Evolutionary conservation across 1,284 basidiomycete genomes (phyloP).

Genomic region (Cryptococcus jaspeensis): DNA sequence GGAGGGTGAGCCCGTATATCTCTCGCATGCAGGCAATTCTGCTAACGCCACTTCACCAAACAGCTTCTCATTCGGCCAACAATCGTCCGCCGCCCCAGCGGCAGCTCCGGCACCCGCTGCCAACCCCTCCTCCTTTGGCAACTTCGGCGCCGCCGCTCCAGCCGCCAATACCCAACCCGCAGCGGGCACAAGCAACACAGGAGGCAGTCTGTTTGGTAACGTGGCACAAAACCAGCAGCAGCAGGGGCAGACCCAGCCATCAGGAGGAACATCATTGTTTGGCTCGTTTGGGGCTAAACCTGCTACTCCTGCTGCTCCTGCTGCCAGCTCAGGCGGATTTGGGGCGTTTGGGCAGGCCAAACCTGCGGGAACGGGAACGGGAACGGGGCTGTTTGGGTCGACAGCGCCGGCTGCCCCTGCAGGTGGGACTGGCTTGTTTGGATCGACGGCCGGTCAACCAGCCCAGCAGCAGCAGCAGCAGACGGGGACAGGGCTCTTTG

Average conservation of each 20-base stretch:
- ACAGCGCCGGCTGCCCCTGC: slow-evolving; percentile 1
- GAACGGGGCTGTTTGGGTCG: slow-evolving; percentile 14
- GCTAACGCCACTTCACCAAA: background rate
- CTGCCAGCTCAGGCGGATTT: too few relatives aligned
- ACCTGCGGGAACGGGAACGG: background rate
- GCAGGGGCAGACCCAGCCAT: slow-evolving; percentile 1
- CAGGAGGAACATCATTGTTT: slow-evolving; percentile 1
- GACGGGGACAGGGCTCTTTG: slow-evolving; percentile 2
- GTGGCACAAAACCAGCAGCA: background rate
- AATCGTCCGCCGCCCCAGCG: too few relatives aligned
- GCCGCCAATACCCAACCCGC: too few relatives aligned
- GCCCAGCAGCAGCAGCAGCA: background rate
- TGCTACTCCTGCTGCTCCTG: too few relatives aligned
- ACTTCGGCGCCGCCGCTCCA: too few relatives aligned
- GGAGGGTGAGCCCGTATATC: slow-evolving; percentile 20
- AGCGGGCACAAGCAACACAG: too few relatives aligned
- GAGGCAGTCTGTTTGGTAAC: background rate
- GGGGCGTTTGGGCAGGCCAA: background rate
- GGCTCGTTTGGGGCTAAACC: background rate
- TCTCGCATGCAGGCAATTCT: background rate
- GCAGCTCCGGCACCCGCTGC: too few relatives aligned
- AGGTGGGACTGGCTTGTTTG: slow-evolving; percentile 4
- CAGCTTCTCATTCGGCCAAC: slow-evolving; percentile 28
- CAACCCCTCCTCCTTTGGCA: too few relatives aligned
- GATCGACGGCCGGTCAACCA: slow-evolving; percentile 10